Percentiles rank a stretch among this genome's conserved stretches.
Conservation (phyloP, 2,329 filamentous ascomycete species). For the Hypomyces rosellus region DNA sequence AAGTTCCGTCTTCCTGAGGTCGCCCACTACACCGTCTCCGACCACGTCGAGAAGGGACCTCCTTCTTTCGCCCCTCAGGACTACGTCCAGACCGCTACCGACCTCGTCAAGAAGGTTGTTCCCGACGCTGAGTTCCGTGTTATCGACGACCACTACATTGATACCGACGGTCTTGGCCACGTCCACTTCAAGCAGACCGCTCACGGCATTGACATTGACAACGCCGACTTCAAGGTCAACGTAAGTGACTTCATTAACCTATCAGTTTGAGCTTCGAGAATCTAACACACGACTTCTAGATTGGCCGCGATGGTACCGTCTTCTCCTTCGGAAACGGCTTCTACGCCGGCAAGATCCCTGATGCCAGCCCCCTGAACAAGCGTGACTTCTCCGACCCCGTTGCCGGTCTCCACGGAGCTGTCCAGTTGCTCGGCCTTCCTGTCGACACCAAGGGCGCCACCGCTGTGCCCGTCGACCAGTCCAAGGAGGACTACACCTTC, state of each 20-base stretch:
- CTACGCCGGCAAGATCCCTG: constrained; percentile 37
- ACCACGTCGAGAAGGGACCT: constrained; percentile 14
- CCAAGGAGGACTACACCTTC: constrained; percentile 31
- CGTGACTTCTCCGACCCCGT: constrained; percentile 37
- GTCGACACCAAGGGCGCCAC: constrained; percentile 22
- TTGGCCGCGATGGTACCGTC: constrained; percentile 45
- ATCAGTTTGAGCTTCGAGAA: no score
- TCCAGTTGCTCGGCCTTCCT: constrained; percentile 27
- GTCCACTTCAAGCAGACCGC: constrained; percentile 55
- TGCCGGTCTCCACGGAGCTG: constrained; percentile 36
- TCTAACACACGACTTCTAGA: constrained; percentile 24
- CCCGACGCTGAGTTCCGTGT: constrained; percentile 42
- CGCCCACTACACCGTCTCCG: constrained; percentile 22
- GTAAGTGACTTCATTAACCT: constrained; percentile 30
- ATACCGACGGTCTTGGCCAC: constrained; percentile 49
- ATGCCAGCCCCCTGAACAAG: constrained; percentile 31
- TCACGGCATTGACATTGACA: constrained; percentile 54
- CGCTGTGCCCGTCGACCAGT: constrained; percentile 19
- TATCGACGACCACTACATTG: constrained; percentile 46
- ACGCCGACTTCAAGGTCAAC: constrained; percentile 55
- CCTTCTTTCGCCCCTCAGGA: constrained; percentile 21
- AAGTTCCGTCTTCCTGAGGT: constrained; percentile 26
- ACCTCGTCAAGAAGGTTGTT: constrained; percentile 33
- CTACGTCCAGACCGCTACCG: constrained; percentile 39
- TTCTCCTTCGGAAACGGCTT: constrained; percentile 52